These are phyloP conservation scores for Aspergillus fischeri DNA, from an alignment of 2,329 filamentous ascomycete species.

Conservation along the genomic window DNA sequence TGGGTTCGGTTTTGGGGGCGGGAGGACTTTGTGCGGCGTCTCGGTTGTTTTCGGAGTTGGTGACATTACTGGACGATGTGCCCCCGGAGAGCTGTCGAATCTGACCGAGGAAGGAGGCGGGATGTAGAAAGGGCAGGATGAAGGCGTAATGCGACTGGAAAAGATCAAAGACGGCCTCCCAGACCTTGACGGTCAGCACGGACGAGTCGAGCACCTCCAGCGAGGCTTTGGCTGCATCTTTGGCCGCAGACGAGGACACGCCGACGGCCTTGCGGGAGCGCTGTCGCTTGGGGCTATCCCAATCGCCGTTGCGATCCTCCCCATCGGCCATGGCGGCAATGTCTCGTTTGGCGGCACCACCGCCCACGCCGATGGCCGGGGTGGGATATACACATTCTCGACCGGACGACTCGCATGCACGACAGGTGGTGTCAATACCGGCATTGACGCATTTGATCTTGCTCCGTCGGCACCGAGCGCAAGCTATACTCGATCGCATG, in stretches of 20 bases:
- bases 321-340: conserved; percentile 33
- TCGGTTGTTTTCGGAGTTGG: conserved; percentile 11
- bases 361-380: conserved; percentile 35
- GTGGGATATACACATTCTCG: conserved; percentile 69
- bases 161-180: conserved; percentile 55
- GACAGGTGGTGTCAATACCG: conserved; percentile 67
- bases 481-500: conserved; percentile 77
- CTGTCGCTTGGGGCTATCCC: conserved; percentile 41
- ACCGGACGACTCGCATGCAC: conserved; percentile 67
- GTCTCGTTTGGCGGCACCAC: conserved; percentile 34
- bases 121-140: conserved; percentile 55
- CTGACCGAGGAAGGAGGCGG: conserved; percentile 50
- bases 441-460: conserved; percentile 86
- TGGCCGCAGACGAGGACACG: conserved; percentile 22
- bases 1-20: conserved; percentile 33
- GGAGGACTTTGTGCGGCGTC: conserved; percentile 27
- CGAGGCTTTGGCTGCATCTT: conserved; percentile 30
- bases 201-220: conserved; percentile 48
- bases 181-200: conserved; percentile 51
- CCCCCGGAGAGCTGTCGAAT: conserved; percentile 36
- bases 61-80: conserved; percentile 13
- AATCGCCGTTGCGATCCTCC: conserved; percentile 39
- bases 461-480: conserved; percentile 68
- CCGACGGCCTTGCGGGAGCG: conserved; percentile 35
- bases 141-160: conserved; percentile 56